Base-by-base conservation (phyloP, 1,139 yeast genomes). In the Geotrichum aggregatum region DNA sequence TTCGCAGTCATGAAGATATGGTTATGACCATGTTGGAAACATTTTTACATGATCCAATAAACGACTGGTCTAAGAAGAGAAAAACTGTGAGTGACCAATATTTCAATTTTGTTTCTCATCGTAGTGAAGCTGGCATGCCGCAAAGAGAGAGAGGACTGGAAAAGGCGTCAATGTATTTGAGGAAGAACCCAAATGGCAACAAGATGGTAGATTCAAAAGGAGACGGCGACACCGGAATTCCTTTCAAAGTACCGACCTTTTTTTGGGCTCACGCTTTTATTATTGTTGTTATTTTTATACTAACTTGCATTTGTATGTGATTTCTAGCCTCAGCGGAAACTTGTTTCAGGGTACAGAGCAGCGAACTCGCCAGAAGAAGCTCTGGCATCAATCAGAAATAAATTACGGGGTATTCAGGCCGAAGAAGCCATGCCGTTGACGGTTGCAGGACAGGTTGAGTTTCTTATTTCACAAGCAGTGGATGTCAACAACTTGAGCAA, bases 21-120 rank as follows among this genome's bases (percentile, higher is more conserved):
- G 72, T 94, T 59, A 86, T 89, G 86, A 92, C 92, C 63, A 86
- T 88, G 48, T 75, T 94, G 60, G 98, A 94, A 67, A 87, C 97
- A 0, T 87, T 94, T 66, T 74, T 92, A 56, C 88, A 92, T 66
- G 99, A 94, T 69, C 96, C 96, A 1, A 84, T 88, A 52, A 80
- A 86, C 3, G 73, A 64, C 48, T 66, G 68, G 70, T 52, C 61
- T 2, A 49, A 49, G 19, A 45, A 47, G 22, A 52, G 56, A 42
- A 51, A 44, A 35, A 30, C 38, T 46, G 54, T 51, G 45, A 42
- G 54, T 50, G 8, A 26, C 16, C 3, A 7, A 14, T 31, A 31
- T 11, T 11, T 3, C 13, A 21, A 21, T 21, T 47, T 34, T 16
- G 26, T 21, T 24, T 7, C 18, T n/a, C n/a, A n/a, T n/a, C n/a